Evolutionary conservation across 176 grass and related monocot species (phyloP).

Genomic region (Secale cereale): DNA sequence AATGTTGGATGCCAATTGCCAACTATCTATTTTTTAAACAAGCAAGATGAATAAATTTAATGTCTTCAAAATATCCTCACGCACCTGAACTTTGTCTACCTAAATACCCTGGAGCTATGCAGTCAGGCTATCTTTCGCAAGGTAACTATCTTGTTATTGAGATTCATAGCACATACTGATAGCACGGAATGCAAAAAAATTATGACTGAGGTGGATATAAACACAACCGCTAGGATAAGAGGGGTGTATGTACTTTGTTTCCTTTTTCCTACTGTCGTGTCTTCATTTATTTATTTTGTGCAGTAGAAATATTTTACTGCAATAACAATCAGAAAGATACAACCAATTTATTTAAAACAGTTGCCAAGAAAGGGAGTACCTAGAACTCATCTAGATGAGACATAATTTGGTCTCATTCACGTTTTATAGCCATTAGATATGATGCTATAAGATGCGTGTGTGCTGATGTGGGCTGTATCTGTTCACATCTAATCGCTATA

Average conservation of each 20-base stretch:
- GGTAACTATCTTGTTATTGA: neutral
- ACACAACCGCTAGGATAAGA: neutral
- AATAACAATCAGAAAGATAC: neutral
- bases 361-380: conserved; percentile 1
- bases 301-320: neutral
- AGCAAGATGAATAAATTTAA: neutral
- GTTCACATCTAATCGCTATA: no score
- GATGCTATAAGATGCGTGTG: no score
- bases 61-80: neutral
- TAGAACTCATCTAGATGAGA: no score
- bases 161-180: neutral
- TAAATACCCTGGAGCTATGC: neutral
- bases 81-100: neutral
- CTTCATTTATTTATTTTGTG: neutral
- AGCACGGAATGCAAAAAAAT: neutral
- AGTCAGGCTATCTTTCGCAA: neutral
- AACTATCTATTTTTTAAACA: neutral
- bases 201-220: neutral
- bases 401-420: no score
- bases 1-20: neutral
- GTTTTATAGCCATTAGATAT: no score
- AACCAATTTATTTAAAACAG: neutral
- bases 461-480: no score
- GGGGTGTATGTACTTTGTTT: neutral
- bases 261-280: neutral